phyloP scores from a whole-genome alignment of 83 land plant species.

The Picea abies region DNA sequence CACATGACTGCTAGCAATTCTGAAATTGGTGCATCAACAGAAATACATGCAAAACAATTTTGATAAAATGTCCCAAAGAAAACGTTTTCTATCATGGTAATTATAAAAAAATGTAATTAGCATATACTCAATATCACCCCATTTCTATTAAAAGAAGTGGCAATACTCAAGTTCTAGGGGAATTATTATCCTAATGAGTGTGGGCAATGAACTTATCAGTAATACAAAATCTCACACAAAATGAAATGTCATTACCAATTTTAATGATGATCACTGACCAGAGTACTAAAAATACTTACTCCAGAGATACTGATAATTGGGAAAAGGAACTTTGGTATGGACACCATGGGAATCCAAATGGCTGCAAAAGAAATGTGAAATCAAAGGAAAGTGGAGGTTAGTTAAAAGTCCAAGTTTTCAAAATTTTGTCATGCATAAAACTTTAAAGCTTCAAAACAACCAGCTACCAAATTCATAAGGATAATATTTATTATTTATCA shows the following conservation, averaged over 20 bases:
- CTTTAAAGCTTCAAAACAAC: background rate
- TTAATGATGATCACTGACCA: background rate
- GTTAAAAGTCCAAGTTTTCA: background rate
- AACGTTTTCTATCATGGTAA: background rate
- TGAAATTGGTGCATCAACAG: no score
- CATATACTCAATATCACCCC: background rate
- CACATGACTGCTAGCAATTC: no score
- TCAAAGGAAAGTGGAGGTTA: background rate
- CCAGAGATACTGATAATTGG: constrained; percentile 9
- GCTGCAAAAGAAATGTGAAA: background rate
- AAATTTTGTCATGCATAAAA: background rate
- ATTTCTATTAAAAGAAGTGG: background rate
- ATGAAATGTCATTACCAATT: background rate
- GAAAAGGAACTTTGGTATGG: constrained; percentile 13
- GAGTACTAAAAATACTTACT: constrained; percentile 11
- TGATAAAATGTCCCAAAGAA: background rate
- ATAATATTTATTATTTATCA: no score
- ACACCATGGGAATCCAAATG: constrained; percentile 11
- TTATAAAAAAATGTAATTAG: no score
- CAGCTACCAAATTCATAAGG: no score
- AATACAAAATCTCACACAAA: background rate
- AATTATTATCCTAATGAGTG: background rate
- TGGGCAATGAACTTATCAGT: background rate
- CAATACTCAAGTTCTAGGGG: background rate
- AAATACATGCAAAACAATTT: no score